These are phyloP conservation scores for Nicotiana attenuata DNA, from an alignment of 257 asterid species.

Conservation along the genomic window DNA sequence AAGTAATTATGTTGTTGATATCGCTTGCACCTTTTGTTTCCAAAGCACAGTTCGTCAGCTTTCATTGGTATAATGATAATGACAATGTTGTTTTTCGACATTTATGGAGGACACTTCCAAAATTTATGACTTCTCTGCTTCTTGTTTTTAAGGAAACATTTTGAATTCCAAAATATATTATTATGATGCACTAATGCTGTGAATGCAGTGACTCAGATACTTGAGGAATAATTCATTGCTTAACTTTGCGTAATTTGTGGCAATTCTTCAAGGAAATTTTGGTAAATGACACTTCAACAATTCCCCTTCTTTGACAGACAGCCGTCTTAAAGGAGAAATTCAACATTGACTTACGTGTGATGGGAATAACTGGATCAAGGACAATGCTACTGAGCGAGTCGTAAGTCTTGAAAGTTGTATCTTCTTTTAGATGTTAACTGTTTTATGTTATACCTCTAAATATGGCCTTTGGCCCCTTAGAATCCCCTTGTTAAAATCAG, in stretches of 20 bases:
- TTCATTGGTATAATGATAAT: neutral
- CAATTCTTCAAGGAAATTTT: neutral
- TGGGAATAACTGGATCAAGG: slow-evolving; percentile 82
- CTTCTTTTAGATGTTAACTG: slow-evolving; percentile 5
- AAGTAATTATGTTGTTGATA: neutral
- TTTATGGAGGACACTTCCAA: neutral
- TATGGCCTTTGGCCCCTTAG: neutral
- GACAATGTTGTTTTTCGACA: neutral
- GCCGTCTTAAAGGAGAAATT: slow-evolving; percentile 90
- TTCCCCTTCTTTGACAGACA: slow-evolving; percentile 45
- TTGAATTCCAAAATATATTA: no score
- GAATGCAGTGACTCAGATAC: neutral
- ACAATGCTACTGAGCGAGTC: slow-evolving; percentile 72
- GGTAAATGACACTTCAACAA: neutral
- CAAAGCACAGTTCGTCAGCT: neutral
- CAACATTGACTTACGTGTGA: slow-evolving; percentile 90
- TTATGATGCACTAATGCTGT: neutral
- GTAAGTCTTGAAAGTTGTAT: slow-evolving; percentile 42
- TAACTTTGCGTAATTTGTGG: neutral
- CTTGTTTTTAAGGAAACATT: neutral
- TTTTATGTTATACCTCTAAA: neutral
- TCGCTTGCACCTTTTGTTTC: neutral
- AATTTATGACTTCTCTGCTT: neutral
- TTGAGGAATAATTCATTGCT: neutral
- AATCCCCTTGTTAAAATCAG: no score